These are phyloP conservation scores for Neonectria faginata DNA, from an alignment of 2,329 filamentous ascomycete species.

Conservation along the genomic window DNA sequence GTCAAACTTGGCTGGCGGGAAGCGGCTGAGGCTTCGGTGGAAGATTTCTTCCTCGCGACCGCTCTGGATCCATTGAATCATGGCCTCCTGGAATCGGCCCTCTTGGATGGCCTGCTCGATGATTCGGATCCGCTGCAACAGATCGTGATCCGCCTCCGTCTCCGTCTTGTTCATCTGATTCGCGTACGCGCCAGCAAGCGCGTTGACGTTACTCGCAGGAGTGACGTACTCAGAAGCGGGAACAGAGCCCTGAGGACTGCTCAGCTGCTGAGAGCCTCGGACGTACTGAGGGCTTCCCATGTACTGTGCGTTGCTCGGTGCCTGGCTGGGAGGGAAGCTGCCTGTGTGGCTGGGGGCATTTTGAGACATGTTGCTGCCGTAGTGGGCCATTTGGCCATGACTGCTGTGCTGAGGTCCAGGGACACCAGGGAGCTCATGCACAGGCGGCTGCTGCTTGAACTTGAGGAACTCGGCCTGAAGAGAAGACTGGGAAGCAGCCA, in stretches of 20 bases:
- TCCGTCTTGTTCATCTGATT: constrained; percentile 52
- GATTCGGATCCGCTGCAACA: constrained; percentile 65
- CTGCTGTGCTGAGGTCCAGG: constrained; percentile 38
- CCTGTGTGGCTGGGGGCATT: constrained; percentile 37
- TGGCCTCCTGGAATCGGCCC: constrained; percentile 70
- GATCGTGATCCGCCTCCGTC: constrained; percentile 60
- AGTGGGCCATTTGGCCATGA: constrained; percentile 43
- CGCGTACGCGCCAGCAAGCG: constrained; percentile 52
- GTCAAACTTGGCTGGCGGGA: constrained; percentile 58
- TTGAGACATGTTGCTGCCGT: constrained; percentile 43
- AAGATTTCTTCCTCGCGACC: constrained; percentile 73
- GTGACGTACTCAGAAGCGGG: constrained; percentile 51
- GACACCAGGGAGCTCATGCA: constrained; percentile 56
- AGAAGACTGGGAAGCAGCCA: constrained; percentile 75
- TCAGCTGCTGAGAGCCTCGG: constrained; percentile 49
- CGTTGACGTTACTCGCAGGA: constrained; percentile 48
- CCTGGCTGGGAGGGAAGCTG: constrained; percentile 51
- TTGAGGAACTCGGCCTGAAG: constrained; percentile 75
- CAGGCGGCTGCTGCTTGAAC: constrained; percentile 62
- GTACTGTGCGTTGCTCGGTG: constrained; percentile 50
- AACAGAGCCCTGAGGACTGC: constrained; percentile 50
- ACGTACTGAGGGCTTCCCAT: constrained; percentile 53
- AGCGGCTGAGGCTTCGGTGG: constrained; percentile 56
- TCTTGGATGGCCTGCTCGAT: constrained; percentile 73
- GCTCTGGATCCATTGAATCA: constrained; percentile 75